A percentile compares a stretch with the other conserved stretches of the same genome.
Conservation (phyloP, 2,329 filamentous ascomycete genomes). For the Fusarium sp. region DNA sequence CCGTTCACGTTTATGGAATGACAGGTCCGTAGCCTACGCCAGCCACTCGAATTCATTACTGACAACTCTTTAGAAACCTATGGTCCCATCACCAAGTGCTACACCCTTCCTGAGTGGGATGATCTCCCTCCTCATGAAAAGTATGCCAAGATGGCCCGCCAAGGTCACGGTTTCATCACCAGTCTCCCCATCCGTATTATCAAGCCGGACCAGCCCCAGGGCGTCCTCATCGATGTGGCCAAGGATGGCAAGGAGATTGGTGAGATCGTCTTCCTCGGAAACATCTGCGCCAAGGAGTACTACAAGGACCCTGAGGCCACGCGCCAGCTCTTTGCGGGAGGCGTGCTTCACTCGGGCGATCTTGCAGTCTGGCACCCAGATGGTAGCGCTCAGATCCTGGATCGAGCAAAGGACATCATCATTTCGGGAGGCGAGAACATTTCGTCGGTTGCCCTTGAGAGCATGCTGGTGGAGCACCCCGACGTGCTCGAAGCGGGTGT, state of each 20-base stretch:
- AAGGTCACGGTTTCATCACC: constrained; percentile 91
- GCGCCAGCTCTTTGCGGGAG: constrained; percentile 86
- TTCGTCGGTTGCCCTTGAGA: constrained; percentile 90
- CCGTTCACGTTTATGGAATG: constrained; percentile 92
- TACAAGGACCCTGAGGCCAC: constrained; percentile 92
- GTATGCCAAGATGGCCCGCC: constrained; percentile 90
- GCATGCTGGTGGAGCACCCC: constrained; percentile 88
- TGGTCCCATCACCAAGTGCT: constrained; percentile 94
- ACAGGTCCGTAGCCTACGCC: constrained; percentile 54
- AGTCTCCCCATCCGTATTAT: constrained; percentile 85
- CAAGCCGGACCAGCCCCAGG: constrained; percentile 79
- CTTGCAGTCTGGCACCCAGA: constrained; percentile 94
- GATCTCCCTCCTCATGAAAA: constrained; percentile 77
- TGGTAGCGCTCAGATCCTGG: constrained; percentile 90
- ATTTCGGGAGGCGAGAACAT: constrained; percentile 99
- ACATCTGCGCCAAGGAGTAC: constrained; percentile 93
- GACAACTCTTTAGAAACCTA: constrained; percentile 76
- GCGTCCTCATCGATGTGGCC: constrained; percentile 59
- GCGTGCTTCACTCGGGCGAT: constrained; percentile 89
- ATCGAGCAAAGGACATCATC: constrained; percentile 97
- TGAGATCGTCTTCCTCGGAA: constrained; percentile 84
- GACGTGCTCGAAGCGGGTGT: constrained; percentile 92
- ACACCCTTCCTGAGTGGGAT: constrained; percentile 89
- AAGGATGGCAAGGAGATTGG: constrained; percentile 63
- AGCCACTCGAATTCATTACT: background rate